These are phyloP conservation scores for Conticribra weissflogii DNA, from an alignment of 108 stramenopile genomes.

Conservation along the genomic window DNA sequence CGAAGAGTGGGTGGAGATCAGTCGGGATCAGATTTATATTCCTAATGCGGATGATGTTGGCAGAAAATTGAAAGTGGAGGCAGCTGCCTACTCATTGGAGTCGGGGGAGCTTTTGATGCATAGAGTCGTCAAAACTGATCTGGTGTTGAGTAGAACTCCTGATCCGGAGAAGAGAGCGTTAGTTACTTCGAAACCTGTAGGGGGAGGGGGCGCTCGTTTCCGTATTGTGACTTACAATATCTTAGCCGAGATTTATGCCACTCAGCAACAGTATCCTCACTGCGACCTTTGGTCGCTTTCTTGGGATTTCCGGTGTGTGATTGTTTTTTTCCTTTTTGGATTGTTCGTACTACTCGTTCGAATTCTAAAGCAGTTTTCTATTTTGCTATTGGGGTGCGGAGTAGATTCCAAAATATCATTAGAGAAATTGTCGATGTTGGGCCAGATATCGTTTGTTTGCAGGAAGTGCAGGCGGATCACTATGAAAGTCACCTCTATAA, in stretches of 20 bases:
- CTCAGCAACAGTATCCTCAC: constrained; percentile 97
- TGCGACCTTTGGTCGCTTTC: constrained; percentile 95
- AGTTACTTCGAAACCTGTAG: constrained; percentile 68
- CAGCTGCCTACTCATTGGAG: constrained; percentile 80
- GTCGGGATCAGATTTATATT: constrained; percentile 78
- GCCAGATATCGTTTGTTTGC: constrained; percentile 96
- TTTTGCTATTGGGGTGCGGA: no score
- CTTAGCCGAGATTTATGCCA: constrained; percentile 99
- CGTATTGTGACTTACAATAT: constrained; percentile 96
- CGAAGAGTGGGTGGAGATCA: constrained; percentile 81
- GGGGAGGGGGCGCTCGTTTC: constrained; percentile 79
- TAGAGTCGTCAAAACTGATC: constrained; percentile 86
- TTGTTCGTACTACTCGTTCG: no score
- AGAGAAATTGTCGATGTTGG: constrained; percentile 94
- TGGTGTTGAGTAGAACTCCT: constrained; percentile 81
- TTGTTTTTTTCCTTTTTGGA: background rate
- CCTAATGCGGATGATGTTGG: constrained; percentile 80
- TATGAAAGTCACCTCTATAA: constrained; percentile 92
- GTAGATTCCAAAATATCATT: constrained; percentile 89
- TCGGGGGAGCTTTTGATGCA: constrained; percentile 86
- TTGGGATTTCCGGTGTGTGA: constrained; percentile 88
- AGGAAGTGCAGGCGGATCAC: constrained; percentile 98
- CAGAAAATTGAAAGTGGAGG: constrained; percentile 81
- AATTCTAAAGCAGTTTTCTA: no score
- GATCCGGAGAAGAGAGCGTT: constrained; percentile 82